Conservation (phyloP, 2,329 filamentous ascomycete genomes). For the Microdochium nivale region DNA sequence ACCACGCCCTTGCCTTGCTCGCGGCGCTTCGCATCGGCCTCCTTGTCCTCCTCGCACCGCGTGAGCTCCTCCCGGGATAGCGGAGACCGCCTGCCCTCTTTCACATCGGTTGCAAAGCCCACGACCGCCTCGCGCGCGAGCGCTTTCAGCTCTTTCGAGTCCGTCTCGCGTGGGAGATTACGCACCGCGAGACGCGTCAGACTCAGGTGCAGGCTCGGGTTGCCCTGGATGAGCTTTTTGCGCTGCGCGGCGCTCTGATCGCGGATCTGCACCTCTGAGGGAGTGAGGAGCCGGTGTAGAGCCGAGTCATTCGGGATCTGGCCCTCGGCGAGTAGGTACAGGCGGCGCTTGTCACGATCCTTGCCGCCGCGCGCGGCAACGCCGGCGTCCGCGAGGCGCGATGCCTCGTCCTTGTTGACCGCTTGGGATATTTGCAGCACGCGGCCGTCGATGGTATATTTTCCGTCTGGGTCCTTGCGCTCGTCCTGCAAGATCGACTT, state of each 20-base stretch:
- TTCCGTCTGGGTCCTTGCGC: slow-evolving; percentile 68
- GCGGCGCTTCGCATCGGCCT: slow-evolving; percentile 72
- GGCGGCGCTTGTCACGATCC: slow-evolving; percentile 80
- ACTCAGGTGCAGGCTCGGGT: slow-evolving; percentile 81
- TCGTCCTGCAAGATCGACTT: slow-evolving; percentile 87
- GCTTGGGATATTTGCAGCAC: slow-evolving; percentile 78
- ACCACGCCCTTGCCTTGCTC: slow-evolving; percentile 79
- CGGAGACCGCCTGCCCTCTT: slow-evolving; percentile 62
- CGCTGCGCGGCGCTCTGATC: slow-evolving; percentile 82
- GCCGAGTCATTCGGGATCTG: slow-evolving; percentile 70
- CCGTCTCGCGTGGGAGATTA: slow-evolving; percentile 78
- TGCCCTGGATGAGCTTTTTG: slow-evolving; percentile 82
- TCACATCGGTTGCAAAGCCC: slow-evolving; percentile 86
- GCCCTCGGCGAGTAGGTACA: slow-evolving; percentile 84
- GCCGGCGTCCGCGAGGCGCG: slow-evolving; percentile 63
- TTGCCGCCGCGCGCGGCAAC: slow-evolving; percentile 52
- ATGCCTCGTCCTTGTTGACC: slow-evolving; percentile 75
- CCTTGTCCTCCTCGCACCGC: slow-evolving; percentile 71
- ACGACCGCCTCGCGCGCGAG: slow-evolving; percentile 89
- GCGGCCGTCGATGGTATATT: slow-evolving; percentile 85
- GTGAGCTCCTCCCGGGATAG: slow-evolving; percentile 84
- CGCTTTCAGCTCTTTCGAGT: slow-evolving; percentile 81
- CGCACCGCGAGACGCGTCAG: slow-evolving; percentile 85
- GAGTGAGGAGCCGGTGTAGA: slow-evolving; percentile 66
- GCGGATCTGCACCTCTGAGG: slow-evolving; percentile 77